These are phyloP conservation scores for Pythium brassicae DNA, from an alignment of 352 stramenopile genomes.

Conservation along the genomic window DNA sequence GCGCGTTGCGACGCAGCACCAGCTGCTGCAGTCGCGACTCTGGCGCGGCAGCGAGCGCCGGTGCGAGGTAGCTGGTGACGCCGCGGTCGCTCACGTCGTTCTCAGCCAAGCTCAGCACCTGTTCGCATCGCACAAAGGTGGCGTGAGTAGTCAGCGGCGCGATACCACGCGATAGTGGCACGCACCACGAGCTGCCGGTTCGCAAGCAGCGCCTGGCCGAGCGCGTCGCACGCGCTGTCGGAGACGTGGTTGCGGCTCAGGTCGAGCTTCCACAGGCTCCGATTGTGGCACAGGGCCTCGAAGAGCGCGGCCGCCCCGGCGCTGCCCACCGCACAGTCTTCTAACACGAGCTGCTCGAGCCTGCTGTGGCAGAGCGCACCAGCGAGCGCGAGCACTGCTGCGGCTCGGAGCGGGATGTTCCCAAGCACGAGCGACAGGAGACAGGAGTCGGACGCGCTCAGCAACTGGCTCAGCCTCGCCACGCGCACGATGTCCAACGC, in stretches of 20 bases:
- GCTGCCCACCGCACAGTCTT: slow-evolving; percentile 55
- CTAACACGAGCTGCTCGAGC: slow-evolving; percentile 68
- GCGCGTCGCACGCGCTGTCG: slow-evolving; percentile 37
- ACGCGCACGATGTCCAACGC: slow-evolving; percentile 28
- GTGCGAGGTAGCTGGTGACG: slow-evolving; percentile 40
- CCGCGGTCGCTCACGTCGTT: slow-evolving; percentile 59
- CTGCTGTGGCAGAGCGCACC: slow-evolving; percentile 38
- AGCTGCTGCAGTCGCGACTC: slow-evolving; percentile 39
- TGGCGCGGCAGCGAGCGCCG: slow-evolving; percentile 29
- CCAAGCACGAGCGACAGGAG: slow-evolving; percentile 59
- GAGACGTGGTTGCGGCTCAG: slow-evolving; percentile 62
- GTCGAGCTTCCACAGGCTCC: slow-evolving; percentile 67
- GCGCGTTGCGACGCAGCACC: slow-evolving; percentile 40
- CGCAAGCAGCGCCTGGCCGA: slow-evolving; percentile 32
- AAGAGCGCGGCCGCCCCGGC: slow-evolving; percentile 38
- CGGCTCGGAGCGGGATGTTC: slow-evolving; percentile 36
- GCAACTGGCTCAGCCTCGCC: slow-evolving; percentile 23
- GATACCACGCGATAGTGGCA: too few species aligned
- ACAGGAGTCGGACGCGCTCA: slow-evolving; percentile 27
- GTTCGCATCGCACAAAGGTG: too few species aligned
- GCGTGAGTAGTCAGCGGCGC: too few species aligned
- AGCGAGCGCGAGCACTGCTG: slow-evolving; percentile 39
- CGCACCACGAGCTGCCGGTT: slow-evolving; percentile 28
- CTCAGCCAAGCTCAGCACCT: slow-evolving; percentile 44
- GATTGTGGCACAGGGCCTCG: slow-evolving; percentile 42